Percentiles rank a stretch among this genome's conserved stretches.
phyloP scores from a whole-genome alignment of 164 flowering plant species.

The Chimonanthus salicifolius region DNA sequence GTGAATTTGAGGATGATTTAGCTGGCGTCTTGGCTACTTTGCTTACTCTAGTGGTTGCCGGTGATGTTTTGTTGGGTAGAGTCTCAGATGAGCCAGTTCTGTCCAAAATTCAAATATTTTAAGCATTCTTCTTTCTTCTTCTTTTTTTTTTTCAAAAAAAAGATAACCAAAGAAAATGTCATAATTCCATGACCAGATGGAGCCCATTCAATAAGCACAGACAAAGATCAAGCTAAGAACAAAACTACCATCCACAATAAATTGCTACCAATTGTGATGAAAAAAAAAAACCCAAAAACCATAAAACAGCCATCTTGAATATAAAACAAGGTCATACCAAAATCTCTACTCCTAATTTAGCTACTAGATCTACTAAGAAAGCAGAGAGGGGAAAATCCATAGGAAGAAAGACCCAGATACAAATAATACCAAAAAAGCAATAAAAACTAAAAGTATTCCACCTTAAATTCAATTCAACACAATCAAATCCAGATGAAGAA shows the following conservation, averaged over 20 bases:
- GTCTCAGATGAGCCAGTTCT: slow-evolving; percentile 67
- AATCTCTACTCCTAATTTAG: background rate
- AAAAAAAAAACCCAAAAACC: background rate
- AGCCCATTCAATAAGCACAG: background rate
- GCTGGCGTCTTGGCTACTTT: slow-evolving; percentile 37
- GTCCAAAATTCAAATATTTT: slow-evolving; percentile 19
- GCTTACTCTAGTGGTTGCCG: slow-evolving; percentile 62
- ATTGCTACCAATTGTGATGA: too few species aligned
- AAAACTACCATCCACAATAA: too few species aligned
- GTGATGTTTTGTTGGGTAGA: slow-evolving; percentile 53
- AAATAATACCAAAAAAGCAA: slow-evolving; percentile 1
- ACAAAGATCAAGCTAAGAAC: too few species aligned
- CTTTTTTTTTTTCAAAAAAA: too few species aligned
- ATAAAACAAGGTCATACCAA: background rate
- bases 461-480: too few species aligned
- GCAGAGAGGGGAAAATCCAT: background rate
- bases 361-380: background rate
- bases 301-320: background rate
- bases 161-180: background rate
- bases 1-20: slow-evolving; percentile 59
- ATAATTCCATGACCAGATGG: background rate
- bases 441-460: too few species aligned
- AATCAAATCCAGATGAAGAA: too few species aligned
- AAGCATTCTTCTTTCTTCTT: too few species aligned
- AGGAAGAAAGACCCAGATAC: slow-evolving; percentile 1